phyloP scores from a whole-genome alignment of 148 eudicot species.

The Silene uniflora region DNA sequence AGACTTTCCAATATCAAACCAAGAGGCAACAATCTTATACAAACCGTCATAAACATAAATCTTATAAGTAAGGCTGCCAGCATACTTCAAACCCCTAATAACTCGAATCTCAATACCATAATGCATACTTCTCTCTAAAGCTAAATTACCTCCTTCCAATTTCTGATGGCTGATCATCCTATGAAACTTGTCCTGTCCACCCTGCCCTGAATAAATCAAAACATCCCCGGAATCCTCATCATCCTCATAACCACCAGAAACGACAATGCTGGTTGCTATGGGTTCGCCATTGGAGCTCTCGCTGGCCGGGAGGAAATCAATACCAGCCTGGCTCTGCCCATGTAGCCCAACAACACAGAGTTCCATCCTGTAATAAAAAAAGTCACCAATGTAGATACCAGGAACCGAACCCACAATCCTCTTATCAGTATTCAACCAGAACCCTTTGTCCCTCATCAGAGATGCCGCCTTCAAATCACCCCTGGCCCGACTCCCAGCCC shows the following conservation, averaged over 20 bases:
- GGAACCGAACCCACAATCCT: conserved; percentile 78
- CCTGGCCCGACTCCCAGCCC: conserved; percentile 30
- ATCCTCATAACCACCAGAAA: conserved; percentile 92
- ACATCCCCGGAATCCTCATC: conserved; percentile 83
- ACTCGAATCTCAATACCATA: conserved; percentile 89
- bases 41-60: conserved; percentile 94
- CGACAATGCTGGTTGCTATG: conserved; percentile 77
- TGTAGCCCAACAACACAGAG: conserved; percentile 84
- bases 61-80: conserved; percentile 54
- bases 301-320: conserved; percentile 63
- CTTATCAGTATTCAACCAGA: conserved; percentile 83
- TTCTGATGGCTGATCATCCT: conserved; percentile 60
- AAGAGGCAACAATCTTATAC: conserved; percentile 55
- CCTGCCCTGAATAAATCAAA: conserved; percentile 75
- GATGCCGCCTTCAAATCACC: conserved; percentile 61
- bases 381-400: conserved; percentile 68
- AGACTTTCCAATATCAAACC: conserved; percentile 85
- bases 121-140: conserved; percentile 79
- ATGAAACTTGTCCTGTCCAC: conserved; percentile 63
- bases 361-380: conserved; percentile 81
- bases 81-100: conserved; percentile 65
- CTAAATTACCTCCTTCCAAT: conserved; percentile 77
- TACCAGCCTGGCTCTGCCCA: conserved; percentile 82
- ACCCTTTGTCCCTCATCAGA: conserved; percentile 54
- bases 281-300: conserved; percentile 86